Conservation (phyloP, 129 eudicot genomes). For the Escallonia rubra region DNA sequence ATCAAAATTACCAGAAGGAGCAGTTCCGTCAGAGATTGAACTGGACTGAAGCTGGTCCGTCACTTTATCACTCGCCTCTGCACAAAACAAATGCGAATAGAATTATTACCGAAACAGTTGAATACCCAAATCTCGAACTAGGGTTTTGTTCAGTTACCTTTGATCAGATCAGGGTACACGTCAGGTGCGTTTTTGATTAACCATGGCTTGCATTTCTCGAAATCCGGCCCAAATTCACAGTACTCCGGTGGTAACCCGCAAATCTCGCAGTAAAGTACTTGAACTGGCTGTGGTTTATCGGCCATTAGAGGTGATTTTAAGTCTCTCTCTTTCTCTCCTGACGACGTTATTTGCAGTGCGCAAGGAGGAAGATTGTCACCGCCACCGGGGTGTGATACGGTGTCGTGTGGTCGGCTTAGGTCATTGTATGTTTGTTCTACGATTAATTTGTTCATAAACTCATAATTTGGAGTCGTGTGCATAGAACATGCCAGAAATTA, state of each 20-base stretch:
- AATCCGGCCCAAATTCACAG: constrained; percentile 91
- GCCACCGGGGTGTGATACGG: too few relatives aligned
- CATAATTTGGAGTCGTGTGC: too few relatives aligned
- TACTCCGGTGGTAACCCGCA: constrained; percentile 81
- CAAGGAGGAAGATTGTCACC: too few relatives aligned
- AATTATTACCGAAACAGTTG: constrained; percentile 29
- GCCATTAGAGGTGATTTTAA: constrained; percentile 37
- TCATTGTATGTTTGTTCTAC: too few relatives aligned
- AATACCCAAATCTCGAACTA: neutral
- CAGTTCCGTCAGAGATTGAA: constrained; percentile 45
- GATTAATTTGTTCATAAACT: too few relatives aligned
- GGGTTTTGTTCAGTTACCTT: constrained; percentile 32
- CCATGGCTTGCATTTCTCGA: constrained; percentile 95
- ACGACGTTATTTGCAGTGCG: too few relatives aligned
- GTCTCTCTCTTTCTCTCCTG: constrained; percentile 13
- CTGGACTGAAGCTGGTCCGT: constrained; percentile 66
- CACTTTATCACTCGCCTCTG: constrained; percentile 63
- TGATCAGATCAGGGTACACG: constrained; percentile 67
- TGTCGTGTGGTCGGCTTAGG: too few relatives aligned
- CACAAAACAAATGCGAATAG: neutral
- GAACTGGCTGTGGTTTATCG: constrained; percentile 60
- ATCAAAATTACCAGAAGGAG: constrained; percentile 32
- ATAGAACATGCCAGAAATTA: too few relatives aligned
- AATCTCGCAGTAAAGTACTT: constrained; percentile 64
- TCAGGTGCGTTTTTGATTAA: constrained; percentile 75